Percentiles rank a stretch among this genome's conserved stretches.
phyloP scores from a whole-genome alignment of 148 eudicot species.

The Rheum nobile region DNA sequence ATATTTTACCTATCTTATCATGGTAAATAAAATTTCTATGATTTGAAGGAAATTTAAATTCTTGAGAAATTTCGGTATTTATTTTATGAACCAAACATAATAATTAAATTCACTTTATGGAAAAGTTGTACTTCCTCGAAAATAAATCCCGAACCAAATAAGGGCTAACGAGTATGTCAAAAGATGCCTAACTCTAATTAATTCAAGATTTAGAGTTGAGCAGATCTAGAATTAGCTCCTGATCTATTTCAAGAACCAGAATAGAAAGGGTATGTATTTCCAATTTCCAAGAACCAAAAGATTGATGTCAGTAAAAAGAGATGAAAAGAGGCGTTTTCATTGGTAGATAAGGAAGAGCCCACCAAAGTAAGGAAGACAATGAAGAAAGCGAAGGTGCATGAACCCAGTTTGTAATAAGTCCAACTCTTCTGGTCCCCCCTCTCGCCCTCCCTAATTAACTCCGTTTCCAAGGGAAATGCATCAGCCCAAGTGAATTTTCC shows the following conservation, averaged over 20 bases:
- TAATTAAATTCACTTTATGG: too few relatives aligned
- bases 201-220: too few relatives aligned
- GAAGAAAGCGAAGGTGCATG: constrained; percentile 5
- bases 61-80: too few relatives aligned
- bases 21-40: too few relatives aligned
- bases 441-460: not conserved
- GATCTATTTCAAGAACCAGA: not conserved
- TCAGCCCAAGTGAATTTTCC: not conserved
- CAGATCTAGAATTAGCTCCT: not conserved
- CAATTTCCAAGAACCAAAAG: not conserved
- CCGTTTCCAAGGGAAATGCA: not conserved
- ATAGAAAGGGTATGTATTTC: not conserved
- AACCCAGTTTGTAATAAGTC: not conserved
- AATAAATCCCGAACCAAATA: too few relatives aligned
- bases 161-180: too few relatives aligned
- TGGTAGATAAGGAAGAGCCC: constrained; percentile 3
- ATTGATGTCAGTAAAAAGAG: not conserved
- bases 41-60: too few relatives aligned
- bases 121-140: too few relatives aligned
- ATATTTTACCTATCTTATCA: too few relatives aligned
- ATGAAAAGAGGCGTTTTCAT: not conserved
- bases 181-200: too few relatives aligned
- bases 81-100: too few relatives aligned
- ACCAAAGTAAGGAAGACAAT: not conserved
- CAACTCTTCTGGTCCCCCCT: not conserved